Conservation (phyloP, 208 protist genomes). For the Wallacemonas sp. region DNA sequence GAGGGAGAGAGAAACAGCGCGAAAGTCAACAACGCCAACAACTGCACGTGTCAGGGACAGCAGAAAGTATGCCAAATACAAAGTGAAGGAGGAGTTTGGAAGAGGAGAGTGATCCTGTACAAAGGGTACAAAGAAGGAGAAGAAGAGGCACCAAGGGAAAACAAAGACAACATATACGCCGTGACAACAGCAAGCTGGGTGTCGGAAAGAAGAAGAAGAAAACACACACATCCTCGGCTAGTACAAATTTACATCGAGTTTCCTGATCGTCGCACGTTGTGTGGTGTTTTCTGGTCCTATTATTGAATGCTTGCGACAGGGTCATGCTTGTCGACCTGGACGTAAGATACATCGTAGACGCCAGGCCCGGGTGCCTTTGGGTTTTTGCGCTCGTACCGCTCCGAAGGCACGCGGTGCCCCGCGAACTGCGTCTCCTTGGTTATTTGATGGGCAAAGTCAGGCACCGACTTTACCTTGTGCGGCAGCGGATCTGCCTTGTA, state of each 20-base stretch:
- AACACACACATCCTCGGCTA: too few relatives aligned
- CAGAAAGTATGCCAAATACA: too few relatives aligned
- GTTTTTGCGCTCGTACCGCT: constrained; percentile 64
- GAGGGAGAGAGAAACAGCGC: too few relatives aligned
- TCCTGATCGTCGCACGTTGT: neutral
- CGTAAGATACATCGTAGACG: constrained; percentile 63
- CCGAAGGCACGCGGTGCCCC: constrained; percentile 70
- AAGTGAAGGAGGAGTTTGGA: neutral
- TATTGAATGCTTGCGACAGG: constrained; percentile 3
- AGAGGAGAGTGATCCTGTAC: neutral
- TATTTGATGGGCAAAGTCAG: constrained; percentile 81
- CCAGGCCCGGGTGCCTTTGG: constrained; percentile 70
- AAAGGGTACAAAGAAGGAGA: neutral
- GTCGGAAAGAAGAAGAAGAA: too few relatives aligned
- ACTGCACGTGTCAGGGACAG: too few relatives aligned
- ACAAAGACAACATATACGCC: neutral
- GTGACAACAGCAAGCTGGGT: too few relatives aligned
- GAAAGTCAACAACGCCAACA: too few relatives aligned
- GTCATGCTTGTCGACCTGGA: constrained; percentile 39
- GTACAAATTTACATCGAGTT: neutral
- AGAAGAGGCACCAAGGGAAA: neutral
- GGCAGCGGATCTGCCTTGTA: constrained; percentile 40
- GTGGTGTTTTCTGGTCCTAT: neutral
- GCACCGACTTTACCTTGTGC: constrained; percentile 54
- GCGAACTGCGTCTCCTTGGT: constrained; percentile 85